Conservation (phyloP, 257 asterid genomes). For the Hygrophila difformis region DNA sequence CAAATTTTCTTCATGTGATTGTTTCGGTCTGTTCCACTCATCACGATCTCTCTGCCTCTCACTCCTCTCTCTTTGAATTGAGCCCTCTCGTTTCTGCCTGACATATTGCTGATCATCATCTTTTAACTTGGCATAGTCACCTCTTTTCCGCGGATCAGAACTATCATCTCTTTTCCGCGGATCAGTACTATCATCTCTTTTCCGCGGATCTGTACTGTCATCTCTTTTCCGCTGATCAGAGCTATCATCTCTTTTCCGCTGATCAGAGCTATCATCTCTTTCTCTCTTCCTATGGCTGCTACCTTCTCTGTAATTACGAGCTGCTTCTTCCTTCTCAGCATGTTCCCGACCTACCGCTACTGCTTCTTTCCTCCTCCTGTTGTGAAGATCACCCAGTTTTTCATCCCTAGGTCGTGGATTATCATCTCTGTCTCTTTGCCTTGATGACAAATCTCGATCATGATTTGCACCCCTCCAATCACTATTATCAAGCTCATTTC, state of each 20-base stretch:
- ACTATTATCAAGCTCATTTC: conserved; percentile 54
- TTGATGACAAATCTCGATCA: conserved; percentile 47
- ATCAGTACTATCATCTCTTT: no score
- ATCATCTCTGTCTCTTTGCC: conserved; percentile 62
- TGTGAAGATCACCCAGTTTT: conserved; percentile 42
- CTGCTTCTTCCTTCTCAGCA: conserved; percentile 48
- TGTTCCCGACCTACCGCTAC: conserved; percentile 36
- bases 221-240: no score
- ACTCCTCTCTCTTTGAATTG: conserved; percentile 54
- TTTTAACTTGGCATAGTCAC: conserved; percentile 43
- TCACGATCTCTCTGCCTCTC: conserved; percentile 81
- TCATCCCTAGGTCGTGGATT: conserved; percentile 40
- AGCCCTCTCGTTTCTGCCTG: conserved; percentile 66
- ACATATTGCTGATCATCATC: conserved; percentile 55
- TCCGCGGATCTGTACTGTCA: no score
- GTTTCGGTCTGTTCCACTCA: conserved; percentile 75
- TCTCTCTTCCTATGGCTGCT: conserved; percentile 70
- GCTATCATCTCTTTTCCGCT: conserved; percentile 69
- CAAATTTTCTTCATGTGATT: conserved; percentile 45
- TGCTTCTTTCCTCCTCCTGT: conserved; percentile 75
- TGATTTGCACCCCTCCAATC: conserved; percentile 49
- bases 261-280: conserved; percentile 70
- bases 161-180: no score
- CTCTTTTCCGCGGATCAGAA: no score
- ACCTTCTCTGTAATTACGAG: conserved; percentile 51